Conservation (phyloP, 306 rosid species). For the Abrus precatorius region DNA sequence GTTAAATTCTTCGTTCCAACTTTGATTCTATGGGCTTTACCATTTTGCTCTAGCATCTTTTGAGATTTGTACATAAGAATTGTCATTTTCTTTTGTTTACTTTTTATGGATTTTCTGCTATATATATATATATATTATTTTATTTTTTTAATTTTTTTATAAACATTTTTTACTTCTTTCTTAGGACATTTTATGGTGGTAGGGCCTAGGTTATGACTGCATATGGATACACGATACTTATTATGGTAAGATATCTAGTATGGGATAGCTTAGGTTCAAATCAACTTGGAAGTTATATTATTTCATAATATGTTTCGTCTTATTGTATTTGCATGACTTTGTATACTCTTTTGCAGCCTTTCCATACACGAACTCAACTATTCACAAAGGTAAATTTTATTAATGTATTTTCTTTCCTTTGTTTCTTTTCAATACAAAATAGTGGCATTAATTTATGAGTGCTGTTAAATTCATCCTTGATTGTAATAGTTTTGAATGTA, state of each 20-base stretch:
- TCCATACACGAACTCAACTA: constrained; percentile 79
- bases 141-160: not conserved
- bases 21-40: constrained; percentile 27
- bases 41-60: constrained; percentile 2
- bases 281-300: constrained; percentile 29
- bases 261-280: constrained; percentile 37
- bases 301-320: not conserved
- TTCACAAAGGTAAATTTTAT: constrained; percentile 76
- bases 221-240: constrained; percentile 24
- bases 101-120: not conserved
- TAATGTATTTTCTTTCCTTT: constrained; percentile 1
- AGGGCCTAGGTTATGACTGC: constrained; percentile 34
- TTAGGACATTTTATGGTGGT: constrained; percentile 35
- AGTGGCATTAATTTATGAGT: constrained; percentile 12
- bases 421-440: not conserved
- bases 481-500: constrained; percentile 33
- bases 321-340: constrained; percentile 26
- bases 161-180: constrained; percentile 23
- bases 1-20: not conserved
- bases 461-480: constrained; percentile 21
- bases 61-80: constrained; percentile 27
- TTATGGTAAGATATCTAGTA: constrained; percentile 4
- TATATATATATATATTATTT: not conserved
- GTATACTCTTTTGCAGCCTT: constrained; percentile 81
- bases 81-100: constrained; percentile 7